Conservation (phyloP, 129 eudicot genomes). For the Helianthus tuberosus region DNA sequence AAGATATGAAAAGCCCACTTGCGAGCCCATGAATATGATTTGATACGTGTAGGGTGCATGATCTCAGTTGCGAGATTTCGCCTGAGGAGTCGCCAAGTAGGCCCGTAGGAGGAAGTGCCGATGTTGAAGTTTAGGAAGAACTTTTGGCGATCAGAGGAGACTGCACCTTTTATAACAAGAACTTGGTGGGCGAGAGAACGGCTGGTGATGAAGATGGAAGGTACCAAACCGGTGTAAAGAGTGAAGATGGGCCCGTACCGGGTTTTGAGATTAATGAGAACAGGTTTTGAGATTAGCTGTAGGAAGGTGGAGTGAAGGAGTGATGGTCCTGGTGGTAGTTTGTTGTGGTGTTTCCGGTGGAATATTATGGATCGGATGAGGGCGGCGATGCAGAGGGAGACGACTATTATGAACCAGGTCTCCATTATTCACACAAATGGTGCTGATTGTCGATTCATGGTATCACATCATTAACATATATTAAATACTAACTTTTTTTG, state of each 20-base stretch:
- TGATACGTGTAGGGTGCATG: background rate
- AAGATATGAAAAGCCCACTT: background rate
- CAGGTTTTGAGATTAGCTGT: conserved; percentile 20
- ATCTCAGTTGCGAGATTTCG: conserved; percentile 12
- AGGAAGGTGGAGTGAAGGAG: conserved; percentile 26
- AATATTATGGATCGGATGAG: conserved; percentile 21
- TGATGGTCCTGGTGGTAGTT: conserved; percentile 65
- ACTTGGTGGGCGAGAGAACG: conserved; percentile 27
- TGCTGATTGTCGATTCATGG: too few relatives aligned
- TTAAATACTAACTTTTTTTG: too few relatives aligned
- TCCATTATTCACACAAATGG: conserved; percentile 23
- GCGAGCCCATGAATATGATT: background rate
- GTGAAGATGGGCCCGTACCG: conserved; percentile 59
- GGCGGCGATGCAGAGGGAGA: conserved; percentile 42
- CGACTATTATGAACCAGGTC: conserved; percentile 42
- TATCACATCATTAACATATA: too few relatives aligned
- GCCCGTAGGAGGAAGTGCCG: conserved; percentile 15
- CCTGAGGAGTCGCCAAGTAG: conserved; percentile 21
- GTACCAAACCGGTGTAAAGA: conserved; percentile 5
- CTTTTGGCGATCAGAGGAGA: conserved; percentile 25
- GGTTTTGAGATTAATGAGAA: conserved; percentile 32
- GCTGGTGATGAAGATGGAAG: conserved; percentile 9
- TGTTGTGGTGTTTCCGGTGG: background rate
- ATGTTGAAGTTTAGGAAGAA: conserved; percentile 5
- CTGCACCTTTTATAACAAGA: conserved; percentile 27